Percentiles rank a stretch among this genome's conserved stretches.
Evolutionary conservation across 345 rosid species (phyloP).

Genomic region (Linum lewisii): DNA sequence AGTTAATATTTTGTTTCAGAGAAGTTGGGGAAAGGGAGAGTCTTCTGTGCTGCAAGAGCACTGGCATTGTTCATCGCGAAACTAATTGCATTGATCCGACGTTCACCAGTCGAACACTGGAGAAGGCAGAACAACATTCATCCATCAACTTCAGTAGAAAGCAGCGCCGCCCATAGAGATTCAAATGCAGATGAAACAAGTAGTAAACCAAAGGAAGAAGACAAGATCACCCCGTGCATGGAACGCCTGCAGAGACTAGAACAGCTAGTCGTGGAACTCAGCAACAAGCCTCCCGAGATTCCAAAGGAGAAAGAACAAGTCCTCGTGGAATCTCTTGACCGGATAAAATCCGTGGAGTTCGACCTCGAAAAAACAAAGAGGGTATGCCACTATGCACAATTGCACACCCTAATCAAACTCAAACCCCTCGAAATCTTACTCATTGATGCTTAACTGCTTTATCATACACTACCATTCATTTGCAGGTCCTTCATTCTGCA

Average conservation of each 20-base stretch:
- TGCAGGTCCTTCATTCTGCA: constrained; percentile 63
- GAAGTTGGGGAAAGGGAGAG: constrained; percentile 30
- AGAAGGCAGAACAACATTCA: constrained; percentile 42
- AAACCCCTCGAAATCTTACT: background rate
- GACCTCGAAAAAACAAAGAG: constrained; percentile 87
- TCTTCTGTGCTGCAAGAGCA: constrained; percentile 23
- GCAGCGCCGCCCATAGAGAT: constrained; percentile 11
- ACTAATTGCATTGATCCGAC: constrained; percentile 35
- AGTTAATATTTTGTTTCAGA: constrained; percentile 20
- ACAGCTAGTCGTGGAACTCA: constrained; percentile 47
- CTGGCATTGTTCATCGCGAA: constrained; percentile 38
- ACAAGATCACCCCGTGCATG: constrained; percentile 46
- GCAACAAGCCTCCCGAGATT: constrained; percentile 53
- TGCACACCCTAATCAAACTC: background rate
- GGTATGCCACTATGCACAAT: no score
- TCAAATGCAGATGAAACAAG: constrained; percentile 17
- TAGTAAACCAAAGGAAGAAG: constrained; percentile 27
- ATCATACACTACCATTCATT: background rate
- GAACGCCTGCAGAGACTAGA: constrained; percentile 74
- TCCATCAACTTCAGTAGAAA: constrained; percentile 36
- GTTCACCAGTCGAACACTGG: constrained; percentile 31
- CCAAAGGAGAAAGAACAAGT: constrained; percentile 79
- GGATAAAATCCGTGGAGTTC: constrained; percentile 75
- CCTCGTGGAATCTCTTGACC: constrained; percentile 66
- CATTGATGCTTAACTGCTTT: background rate